phyloP scores from a whole-genome alignment of 2,329 filamentous ascomycete genomes.

The Clonostachys byssicola region DNA sequence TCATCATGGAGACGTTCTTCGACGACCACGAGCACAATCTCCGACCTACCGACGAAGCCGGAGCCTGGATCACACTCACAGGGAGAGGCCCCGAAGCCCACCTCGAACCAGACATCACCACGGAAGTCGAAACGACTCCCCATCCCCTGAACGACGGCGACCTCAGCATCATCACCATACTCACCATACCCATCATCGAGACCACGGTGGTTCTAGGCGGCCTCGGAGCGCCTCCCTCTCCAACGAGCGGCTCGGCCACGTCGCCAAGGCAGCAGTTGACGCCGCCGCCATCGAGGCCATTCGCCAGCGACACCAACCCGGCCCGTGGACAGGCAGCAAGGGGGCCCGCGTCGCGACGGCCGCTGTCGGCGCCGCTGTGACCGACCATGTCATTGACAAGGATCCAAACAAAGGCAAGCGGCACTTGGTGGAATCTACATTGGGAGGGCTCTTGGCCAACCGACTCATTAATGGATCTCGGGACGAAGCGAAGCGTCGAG shows the following conservation, averaged over 20 bases:
- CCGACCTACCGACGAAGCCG: no score
- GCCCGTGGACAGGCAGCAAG: slow-evolving; percentile 30
- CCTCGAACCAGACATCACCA: no score
- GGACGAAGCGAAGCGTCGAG: neutral
- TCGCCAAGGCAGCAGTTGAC: slow-evolving; percentile 20
- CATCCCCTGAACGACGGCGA: no score
- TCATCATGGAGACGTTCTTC: no score
- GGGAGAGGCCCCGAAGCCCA: neutral
- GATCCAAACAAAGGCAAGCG: slow-evolving; percentile 5
- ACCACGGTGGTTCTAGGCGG: no score
- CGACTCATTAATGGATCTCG: slow-evolving; percentile 10
- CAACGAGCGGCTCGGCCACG: neutral
- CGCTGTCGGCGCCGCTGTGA: slow-evolving; percentile 29
- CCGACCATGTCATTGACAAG: slow-evolving; percentile 22
- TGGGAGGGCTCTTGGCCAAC: slow-evolving; percentile 12
- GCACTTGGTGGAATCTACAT: slow-evolving; percentile 9
- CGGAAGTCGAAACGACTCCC: no score
- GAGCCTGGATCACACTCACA: neutral
- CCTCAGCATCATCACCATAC: no score
- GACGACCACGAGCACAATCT: no score
- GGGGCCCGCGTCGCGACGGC: slow-evolving; percentile 31
- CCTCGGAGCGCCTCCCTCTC: no score
- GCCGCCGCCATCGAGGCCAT: slow-evolving; percentile 32
- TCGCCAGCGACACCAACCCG: slow-evolving; percentile 28
- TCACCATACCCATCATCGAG: no score